These are phyloP conservation scores for Nicotiana attenuata DNA, from an alignment of 257 asterid species.

Conservation along the genomic window DNA sequence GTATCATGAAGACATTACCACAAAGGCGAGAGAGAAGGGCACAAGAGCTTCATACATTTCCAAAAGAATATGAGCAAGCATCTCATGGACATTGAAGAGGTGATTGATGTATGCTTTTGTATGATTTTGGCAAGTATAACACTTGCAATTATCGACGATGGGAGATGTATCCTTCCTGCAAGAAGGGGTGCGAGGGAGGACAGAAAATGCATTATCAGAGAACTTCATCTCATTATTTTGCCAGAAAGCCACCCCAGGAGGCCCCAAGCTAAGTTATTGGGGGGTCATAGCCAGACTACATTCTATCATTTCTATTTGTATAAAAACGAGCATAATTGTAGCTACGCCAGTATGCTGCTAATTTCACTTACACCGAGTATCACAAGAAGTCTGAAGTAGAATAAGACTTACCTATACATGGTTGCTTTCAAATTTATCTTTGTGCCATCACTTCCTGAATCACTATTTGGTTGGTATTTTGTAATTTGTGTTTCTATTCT, in stretches of 20 bases:
- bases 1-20: not conserved
- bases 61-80: constrained; percentile 84
- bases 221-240: not conserved
- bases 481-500: constrained; percentile 23
- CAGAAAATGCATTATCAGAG: constrained; percentile 1
- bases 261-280: not conserved
- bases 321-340: not conserved
- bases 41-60: constrained; percentile 57
- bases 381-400: not conserved
- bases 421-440: constrained; percentile 88
- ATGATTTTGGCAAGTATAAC: constrained; percentile 85
- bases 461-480: constrained; percentile 31
- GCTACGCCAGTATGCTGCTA: constrained; percentile 11
- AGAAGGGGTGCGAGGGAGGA: not conserved
- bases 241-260: not conserved
- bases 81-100: constrained; percentile 81
- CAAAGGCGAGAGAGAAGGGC: constrained; percentile 5
- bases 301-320: not conserved
- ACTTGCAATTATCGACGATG: constrained; percentile 52
- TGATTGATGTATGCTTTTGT: constrained; percentile 92
- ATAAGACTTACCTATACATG: constrained; percentile 52
- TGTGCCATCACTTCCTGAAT: constrained; percentile 47
- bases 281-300: not conserved
- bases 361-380: not conserved
- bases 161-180: constrained; percentile 77